Evolutionary conservation across 345 rosid species (phyloP), one percentile per base, ranked within the genome.

Genomic region (Moricandia arvensis): DNA sequence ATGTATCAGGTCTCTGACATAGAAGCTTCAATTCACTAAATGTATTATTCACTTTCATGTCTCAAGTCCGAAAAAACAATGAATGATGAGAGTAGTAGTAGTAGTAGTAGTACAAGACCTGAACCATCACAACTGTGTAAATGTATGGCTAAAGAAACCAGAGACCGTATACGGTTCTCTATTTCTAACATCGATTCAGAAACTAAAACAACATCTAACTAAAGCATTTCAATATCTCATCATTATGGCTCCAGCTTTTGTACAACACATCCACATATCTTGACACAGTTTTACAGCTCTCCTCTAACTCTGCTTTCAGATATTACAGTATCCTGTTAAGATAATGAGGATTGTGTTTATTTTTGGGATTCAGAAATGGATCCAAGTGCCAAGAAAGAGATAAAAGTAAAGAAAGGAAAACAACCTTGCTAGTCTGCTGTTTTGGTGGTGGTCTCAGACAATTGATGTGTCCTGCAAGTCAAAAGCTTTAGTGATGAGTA

Each of bases 381-480:
- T 75, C 24, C 41, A 37, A 34, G 29, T 33, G 11, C 13, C 43
- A 58, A 34, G 68, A 55, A 21, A 35, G 57, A 47, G 54, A 45
- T 12, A 2, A 45, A n/a, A 26, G 41, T 15, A 26, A 41, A 21
- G 24, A 34, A 24, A 64, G 51, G 30, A 30, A 47, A 47, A 73
- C 7, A 17, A 79, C 85, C 81, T 80, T 82, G 78, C 76, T 83
- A 53, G 29, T 87, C 90, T 59, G 83, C 72, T 31, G 83, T 83
- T 41, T 71, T 71, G 30, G 58, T 68, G 45, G 82, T 64, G 27
- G 82, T 64, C 53, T 80, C 90, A 33, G 82, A 77, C 77, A 85
- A 73, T 17, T 83, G 88, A 31, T 83, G 87, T 7, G 84, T 73
- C 87, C 90, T 87, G 90, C 65, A 79, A 79, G 1, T 38, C 55